Conservation (phyloP, 2,329 filamentous ascomycete species). For the Aureobasidium sp. region DNA sequence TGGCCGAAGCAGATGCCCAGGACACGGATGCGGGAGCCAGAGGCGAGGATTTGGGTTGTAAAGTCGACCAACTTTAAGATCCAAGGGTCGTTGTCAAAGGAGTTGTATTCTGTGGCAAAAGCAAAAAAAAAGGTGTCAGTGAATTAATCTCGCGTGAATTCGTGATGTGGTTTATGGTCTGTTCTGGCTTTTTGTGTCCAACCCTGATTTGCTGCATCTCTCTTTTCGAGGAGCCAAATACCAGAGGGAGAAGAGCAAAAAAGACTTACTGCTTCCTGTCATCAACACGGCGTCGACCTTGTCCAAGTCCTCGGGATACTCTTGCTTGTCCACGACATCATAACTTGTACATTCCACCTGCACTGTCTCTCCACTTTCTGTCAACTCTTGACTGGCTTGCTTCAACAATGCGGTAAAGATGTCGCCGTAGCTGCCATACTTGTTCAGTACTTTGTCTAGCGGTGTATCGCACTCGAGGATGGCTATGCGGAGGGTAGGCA, state of each 20-base stretch:
- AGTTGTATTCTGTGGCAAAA: conserved; percentile 53
- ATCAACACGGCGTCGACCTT: conserved; percentile 76
- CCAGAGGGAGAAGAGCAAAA: neutral
- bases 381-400: conserved; percentile 36
- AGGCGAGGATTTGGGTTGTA: conserved; percentile 49
- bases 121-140: neutral
- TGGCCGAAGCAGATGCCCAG: conserved; percentile 84
- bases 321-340: conserved; percentile 60
- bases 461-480: conserved; percentile 85
- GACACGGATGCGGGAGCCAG: conserved; percentile 57
- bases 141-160: neutral
- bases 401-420: conserved; percentile 48
- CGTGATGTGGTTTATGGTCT: too few relatives aligned
- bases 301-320: conserved; percentile 64
- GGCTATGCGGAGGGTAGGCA: conserved; percentile 60
- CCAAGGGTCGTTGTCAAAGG: conserved; percentile 69
- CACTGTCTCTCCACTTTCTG: conserved; percentile 24
- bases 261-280: conserved; percentile 49
- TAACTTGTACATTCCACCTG: conserved; percentile 55
- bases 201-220: neutral
- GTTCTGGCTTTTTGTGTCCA: neutral
- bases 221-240: neutral
- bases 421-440: conserved; percentile 66
- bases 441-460: conserved; percentile 53
- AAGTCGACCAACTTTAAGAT: conserved; percentile 68